Conservation (phyloP, 2,329 filamentous ascomycete species). For the Diatrype stigma region DNA sequence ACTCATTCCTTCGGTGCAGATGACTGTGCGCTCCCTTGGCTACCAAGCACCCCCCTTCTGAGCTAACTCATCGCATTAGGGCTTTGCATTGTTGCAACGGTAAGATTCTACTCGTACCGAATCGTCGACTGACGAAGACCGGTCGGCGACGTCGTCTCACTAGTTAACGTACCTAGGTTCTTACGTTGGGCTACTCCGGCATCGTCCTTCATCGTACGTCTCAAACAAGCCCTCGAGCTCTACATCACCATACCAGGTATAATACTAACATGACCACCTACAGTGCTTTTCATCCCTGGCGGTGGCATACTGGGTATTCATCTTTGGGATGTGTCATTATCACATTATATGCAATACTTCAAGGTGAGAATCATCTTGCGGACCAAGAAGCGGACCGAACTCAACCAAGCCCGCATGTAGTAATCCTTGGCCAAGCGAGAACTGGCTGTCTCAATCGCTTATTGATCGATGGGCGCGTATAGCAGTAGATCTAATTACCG, state of each 20-base stretch:
- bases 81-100: conserved; percentile 12
- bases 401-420: neutral
- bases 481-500: conserved; percentile 9
- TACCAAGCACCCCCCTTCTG: neutral
- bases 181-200: conserved; percentile 9
- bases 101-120: neutral
- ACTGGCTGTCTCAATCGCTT: conserved; percentile 6
- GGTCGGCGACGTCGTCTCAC: neutral
- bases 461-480: conserved; percentile 8
- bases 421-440: conserved; percentile 9
- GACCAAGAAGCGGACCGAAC: neutral
- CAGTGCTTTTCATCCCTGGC: conserved; percentile 13
- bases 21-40: conserved; percentile 7
- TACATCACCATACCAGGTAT: neutral
- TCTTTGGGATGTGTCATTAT: conserved; percentile 15
- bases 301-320: conserved; percentile 15
- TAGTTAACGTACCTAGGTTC: conserved; percentile 1
- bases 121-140: neutral
- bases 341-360: conserved; percentile 9
- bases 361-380: conserved; percentile 8
- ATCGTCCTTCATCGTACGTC: conserved; percentile 9
- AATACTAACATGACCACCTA: neutral
- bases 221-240: neutral
- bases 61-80: conserved; percentile 3
- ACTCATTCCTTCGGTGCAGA: conserved; percentile 12